Evolutionary conservation across 1,284 basidiomycete genomes (phyloP).

Genomic region (Heterobasidion parviporum): DNA sequence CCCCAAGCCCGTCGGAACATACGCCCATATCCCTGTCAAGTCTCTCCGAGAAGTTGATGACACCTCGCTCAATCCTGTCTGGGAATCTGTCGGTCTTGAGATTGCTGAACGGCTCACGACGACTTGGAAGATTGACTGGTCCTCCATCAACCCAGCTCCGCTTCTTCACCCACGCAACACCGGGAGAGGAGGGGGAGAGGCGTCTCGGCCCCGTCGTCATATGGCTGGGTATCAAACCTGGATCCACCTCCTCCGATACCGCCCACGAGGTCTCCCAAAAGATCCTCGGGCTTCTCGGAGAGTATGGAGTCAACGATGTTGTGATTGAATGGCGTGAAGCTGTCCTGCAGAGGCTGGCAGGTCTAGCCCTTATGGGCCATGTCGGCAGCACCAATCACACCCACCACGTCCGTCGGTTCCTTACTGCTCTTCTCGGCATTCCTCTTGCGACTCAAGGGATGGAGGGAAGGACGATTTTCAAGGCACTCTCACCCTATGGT

Average conservation of each 20-base stretch:
- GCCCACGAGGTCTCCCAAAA: slow-evolving; percentile 28
- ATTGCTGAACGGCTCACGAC: slow-evolving; percentile 26
- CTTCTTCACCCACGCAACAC: slow-evolving; percentile 30
- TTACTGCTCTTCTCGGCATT: slow-evolving; percentile 24
- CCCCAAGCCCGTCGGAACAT: slow-evolving; percentile 24
- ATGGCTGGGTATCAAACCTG: slow-evolving; percentile 29
- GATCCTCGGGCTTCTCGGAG: slow-evolving; percentile 24
- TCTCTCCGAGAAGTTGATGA: slow-evolving; percentile 27
- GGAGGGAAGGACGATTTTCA: slow-evolving; percentile 20
- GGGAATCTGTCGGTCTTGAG: slow-evolving; percentile 29
- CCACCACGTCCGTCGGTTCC: slow-evolving; percentile 19
- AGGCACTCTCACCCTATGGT: slow-evolving; percentile 26
- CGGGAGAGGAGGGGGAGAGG: slow-evolving; percentile 13
- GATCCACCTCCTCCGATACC: slow-evolving; percentile 24
- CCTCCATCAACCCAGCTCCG: slow-evolving; percentile 29
- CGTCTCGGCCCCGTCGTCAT: slow-evolving; percentile 32
- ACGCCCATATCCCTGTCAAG: slow-evolving; percentile 25
- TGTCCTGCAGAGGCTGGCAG: slow-evolving; percentile 16
- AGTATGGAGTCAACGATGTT: slow-evolving; percentile 24
- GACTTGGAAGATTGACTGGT: slow-evolving; percentile 16
- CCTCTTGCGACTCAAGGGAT: slow-evolving; percentile 20
- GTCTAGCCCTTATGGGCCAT: slow-evolving; percentile 17
- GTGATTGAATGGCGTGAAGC: slow-evolving; percentile 34
- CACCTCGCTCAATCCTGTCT: slow-evolving; percentile 31
- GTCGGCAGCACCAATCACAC: slow-evolving; percentile 17